Percentiles rank a stretch among this genome's conserved stretches.
Evolutionary conservation across 1,139 yeast species (phyloP).

Genomic region (Magnusiomyces sp.): DNA sequence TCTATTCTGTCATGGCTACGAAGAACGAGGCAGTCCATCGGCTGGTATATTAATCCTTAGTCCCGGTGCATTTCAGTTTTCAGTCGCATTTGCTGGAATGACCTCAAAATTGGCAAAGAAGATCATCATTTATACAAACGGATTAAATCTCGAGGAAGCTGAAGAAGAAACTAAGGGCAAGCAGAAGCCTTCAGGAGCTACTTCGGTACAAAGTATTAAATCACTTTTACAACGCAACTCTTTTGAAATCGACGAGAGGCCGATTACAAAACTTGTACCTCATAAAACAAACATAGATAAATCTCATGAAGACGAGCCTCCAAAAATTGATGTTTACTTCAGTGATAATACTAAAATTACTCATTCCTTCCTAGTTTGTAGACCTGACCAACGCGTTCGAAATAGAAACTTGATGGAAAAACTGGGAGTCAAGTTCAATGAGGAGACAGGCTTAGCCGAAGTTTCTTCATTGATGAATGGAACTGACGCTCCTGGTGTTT

Average conservation of each 20-base stretch:
- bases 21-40: slow-evolving; percentile 3
- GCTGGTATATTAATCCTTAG: slow-evolving; percentile 5
- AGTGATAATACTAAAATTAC: background rate
- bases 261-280: background rate
- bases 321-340: slow-evolving; percentile 4
- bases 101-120: slow-evolving; percentile 5
- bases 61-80: slow-evolving; percentile 2
- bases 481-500: slow-evolving; percentile 6
- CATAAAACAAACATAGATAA: slow-evolving; percentile 4
- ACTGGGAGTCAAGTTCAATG: slow-evolving; percentile 3
- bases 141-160: background rate
- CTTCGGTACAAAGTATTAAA: background rate
- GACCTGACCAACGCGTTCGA: slow-evolving; percentile 6
- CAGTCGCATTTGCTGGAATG: slow-evolving; percentile 6
- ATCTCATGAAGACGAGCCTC: slow-evolving; percentile 1
- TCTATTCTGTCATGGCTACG: slow-evolving; percentile 9
- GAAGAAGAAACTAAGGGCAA: too few species aligned
- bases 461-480: slow-evolving; percentile 1
- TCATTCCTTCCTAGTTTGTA: slow-evolving; percentile 6
- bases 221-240: background rate
- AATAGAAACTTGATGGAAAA: slow-evolving; percentile 3
- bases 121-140: slow-evolving; percentile 6
- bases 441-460: slow-evolving; percentile 3
- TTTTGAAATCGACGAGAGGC: slow-evolving; percentile 4
- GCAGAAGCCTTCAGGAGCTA: too few species aligned